Percentiles rank a stretch among this genome's conserved stretches.
phyloP scores from a whole-genome alignment of 495 filamentous ascomycete genomes.

The Aspergillus biplanus region DNA sequence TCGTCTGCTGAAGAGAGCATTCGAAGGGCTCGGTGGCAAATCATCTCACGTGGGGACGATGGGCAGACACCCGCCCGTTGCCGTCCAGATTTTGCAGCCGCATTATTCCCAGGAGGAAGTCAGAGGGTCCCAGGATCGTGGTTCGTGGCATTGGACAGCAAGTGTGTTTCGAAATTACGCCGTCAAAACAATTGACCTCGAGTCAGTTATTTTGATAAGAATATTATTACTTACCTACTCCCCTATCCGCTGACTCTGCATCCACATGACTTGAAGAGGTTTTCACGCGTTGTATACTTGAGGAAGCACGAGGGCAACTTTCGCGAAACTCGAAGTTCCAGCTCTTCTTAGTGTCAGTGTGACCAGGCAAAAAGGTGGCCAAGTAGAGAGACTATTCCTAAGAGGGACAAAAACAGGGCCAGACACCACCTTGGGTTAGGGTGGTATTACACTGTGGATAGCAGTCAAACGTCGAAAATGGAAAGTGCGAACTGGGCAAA shows the following conservation, averaged over 20 bases:
- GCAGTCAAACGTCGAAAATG: not conserved
- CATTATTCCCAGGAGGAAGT: not conserved
- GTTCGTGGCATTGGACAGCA: not conserved
- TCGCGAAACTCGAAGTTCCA: not conserved
- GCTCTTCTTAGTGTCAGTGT: not conserved
- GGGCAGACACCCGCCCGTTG: not conserved
- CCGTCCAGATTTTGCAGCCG: conserved; percentile 6
- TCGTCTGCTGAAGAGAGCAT: not conserved
- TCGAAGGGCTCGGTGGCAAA: not conserved
- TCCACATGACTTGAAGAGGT: conserved; percentile 7
- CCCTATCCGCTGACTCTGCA: not conserved
- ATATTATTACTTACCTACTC: not conserved
- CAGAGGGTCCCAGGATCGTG: not conserved
- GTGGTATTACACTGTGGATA: conserved; percentile 1
- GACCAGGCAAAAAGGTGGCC: conserved; percentile 5
- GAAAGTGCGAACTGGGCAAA: not conserved
- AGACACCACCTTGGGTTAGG: conserved; percentile 1
- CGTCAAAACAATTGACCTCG: not conserved
- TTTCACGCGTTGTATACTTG: not conserved
- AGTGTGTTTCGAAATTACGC: not conserved
- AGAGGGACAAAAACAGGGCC: not conserved
- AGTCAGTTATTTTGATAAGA: not conserved
- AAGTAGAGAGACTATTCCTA: not conserved
- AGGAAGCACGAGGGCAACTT: conserved; percentile 8
- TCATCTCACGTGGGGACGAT: not conserved